Conservation (phyloP, 352 stramenopile genomes). For the Pythium plurisporium region DNA sequence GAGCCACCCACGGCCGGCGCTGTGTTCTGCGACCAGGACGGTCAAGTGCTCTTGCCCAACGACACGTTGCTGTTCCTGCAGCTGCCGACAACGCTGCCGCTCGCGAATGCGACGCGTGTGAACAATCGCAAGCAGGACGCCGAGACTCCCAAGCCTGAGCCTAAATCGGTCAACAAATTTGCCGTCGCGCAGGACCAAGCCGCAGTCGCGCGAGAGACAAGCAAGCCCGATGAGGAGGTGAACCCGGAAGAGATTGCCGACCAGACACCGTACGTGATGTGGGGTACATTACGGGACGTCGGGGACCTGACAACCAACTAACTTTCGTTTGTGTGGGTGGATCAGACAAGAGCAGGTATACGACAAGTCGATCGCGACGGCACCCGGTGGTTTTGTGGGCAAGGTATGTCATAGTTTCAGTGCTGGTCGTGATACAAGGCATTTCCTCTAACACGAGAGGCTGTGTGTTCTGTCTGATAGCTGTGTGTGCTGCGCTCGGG, state of each 20-base stretch:
- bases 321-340: not conserved
- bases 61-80: slow-evolving; percentile 82
- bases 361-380: slow-evolving; percentile 61
- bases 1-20: slow-evolving; percentile 55
- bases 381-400: slow-evolving; percentile 75
- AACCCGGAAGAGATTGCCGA: slow-evolving; percentile 19
- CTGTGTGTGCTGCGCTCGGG: slow-evolving; percentile 82
- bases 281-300: too few species aligned
- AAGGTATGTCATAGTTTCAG: slow-evolving; percentile 44
- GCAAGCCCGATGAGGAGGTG: slow-evolving; percentile 26
- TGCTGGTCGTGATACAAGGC: not conserved
- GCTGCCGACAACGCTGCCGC: slow-evolving; percentile 75
- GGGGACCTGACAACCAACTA: not conserved
- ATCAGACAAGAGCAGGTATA: slow-evolving; percentile 55
- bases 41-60: slow-evolving; percentile 49
- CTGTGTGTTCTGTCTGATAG: slow-evolving; percentile 20
- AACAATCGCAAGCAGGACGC: not conserved
- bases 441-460: not conserved
- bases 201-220: slow-evolving; percentile 4
- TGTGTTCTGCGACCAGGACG: slow-evolving; percentile 59
- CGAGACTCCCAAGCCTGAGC: slow-evolving; percentile 26
- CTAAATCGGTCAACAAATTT: slow-evolving; percentile 24
- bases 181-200: slow-evolving; percentile 11
- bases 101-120: slow-evolving; percentile 43
- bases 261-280: slow-evolving; percentile 16